Evolutionary conservation across 1,284 basidiomycete species (phyloP), one percentile per base, ranked within the genome.

Genomic region (Rhodotorula mucilaginosa): DNA sequence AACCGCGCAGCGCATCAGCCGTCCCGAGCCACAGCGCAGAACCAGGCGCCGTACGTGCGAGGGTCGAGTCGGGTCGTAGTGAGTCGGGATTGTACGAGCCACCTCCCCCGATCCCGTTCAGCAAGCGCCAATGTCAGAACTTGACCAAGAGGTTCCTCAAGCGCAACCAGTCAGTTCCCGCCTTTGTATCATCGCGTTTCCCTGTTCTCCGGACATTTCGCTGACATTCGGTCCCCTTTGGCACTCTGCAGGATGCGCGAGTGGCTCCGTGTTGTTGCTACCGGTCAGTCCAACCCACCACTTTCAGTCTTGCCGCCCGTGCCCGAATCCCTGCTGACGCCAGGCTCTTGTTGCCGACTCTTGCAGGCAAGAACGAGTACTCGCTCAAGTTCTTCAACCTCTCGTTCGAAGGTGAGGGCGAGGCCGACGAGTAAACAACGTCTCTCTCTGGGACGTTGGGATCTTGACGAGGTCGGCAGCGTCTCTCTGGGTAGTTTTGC

Each of bases 51-150:
- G 26, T 26, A 10, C 1, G 39, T 6, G 12, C 39, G 39, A 39
- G 39, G 2, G 10, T 39, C 10, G 12, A 6, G 39, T 12, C 10
- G 1, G 1, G 39, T 7, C 39, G 39, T 7, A 6, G 10, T 6
- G 39, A 39, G 39, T 39, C 10, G 8, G 39, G 39, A 39, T 39
- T 39, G 39, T 39, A 39, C 39, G 39, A 12, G 76, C 83, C 75
- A 81, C 79, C 74, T 80, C 82, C 39, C 69, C 78, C 78, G 70
- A 79, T 82, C 67, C 80, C 81, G 73, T 81, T 82, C 77, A 82
- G 81, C n/a, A 79, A 76, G 73, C 80, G 82, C 63, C n/a, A n/a
- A n/a, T n/a, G n/a, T n/a, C n/a, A n/a, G 34, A 79, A 82, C 79
- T 74, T 83, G 29, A 82, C 82, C 74, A 83, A 83, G 79, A 81